Evolutionary conservation across 2,329 filamentous ascomycete genomes (phyloP).

Genomic region (Pseudogymnoascus sp.): DNA sequence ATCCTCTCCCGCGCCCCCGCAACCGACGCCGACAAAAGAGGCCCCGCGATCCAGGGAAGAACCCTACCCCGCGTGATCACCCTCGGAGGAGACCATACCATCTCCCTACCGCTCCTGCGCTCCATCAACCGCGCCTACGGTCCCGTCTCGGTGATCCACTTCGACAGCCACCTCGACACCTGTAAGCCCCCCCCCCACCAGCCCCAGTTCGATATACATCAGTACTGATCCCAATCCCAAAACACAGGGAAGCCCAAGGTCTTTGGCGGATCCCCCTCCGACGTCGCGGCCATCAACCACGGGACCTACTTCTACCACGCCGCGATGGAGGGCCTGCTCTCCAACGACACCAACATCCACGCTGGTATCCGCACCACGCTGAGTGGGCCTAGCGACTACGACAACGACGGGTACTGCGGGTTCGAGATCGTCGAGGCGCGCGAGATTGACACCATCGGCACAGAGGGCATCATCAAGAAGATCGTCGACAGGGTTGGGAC

Average conservation of each 20-base stretch:
- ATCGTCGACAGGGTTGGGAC: constrained; percentile 71
- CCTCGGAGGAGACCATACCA: constrained; percentile 58
- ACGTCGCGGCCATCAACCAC: constrained; percentile 74
- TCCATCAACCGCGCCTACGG: constrained; percentile 56
- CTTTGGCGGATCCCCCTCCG: constrained; percentile 72
- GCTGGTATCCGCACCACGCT: constrained; percentile 80
- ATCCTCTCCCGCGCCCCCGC: constrained; percentile 64
- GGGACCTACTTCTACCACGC: constrained; percentile 88
- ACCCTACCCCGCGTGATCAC: constrained; percentile 78
- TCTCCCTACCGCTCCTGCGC: constrained; percentile 51
- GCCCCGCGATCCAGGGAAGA: constrained; percentile 64
- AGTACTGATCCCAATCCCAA: constrained; percentile 26
- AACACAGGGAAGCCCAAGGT: constrained; percentile 64
- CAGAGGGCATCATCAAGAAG: constrained; percentile 68
- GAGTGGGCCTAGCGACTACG: constrained; percentile 71
- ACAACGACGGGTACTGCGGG: constrained; percentile 77
- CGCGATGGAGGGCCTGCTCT: constrained; percentile 66
- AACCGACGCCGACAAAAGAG: constrained; percentile 59
- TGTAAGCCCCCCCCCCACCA: constrained; percentile 25
- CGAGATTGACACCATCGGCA: constrained; percentile 62
- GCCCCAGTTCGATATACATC: constrained; percentile 30
- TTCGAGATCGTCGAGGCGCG: constrained; percentile 75
- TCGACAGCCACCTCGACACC: constrained; percentile 60
- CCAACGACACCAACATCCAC: constrained; percentile 81
- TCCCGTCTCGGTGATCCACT: constrained; percentile 54